Conservation (phyloP, 306 rosid species). For the Carpinus fangiana region DNA sequence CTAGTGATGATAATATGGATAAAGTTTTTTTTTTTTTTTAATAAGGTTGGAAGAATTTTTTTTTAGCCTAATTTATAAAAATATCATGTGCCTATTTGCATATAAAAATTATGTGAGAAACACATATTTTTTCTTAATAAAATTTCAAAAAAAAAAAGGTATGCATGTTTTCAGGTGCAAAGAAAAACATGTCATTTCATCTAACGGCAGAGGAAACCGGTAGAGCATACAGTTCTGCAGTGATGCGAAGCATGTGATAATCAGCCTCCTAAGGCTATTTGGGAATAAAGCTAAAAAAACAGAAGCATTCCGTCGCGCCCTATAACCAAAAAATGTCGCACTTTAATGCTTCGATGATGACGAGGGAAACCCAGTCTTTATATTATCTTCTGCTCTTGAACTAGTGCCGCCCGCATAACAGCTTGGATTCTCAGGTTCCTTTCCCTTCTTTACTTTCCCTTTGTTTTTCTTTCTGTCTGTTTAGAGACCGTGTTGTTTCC, state of each 20-base stretch:
- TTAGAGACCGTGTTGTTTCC: constrained; percentile 9
- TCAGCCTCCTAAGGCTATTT: neutral
- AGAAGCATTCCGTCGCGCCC: constrained; percentile 8
- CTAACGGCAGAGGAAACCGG: neutral
- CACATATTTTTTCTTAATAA: too few species aligned
- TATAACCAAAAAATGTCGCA: constrained; percentile 13
- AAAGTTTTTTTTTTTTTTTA: too few species aligned
- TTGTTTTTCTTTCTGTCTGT: neutral
- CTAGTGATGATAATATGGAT: too few species aligned
- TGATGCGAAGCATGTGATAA: neutral
- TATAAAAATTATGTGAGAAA: too few species aligned
- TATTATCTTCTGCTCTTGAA: constrained; percentile 23
- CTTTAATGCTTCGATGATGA: constrained; percentile 41
- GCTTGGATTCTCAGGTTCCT: constrained; percentile 28
- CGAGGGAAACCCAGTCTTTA: constrained; percentile 28
- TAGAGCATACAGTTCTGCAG: neutral
- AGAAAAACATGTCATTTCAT: neutral
- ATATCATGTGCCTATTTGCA: too few species aligned
- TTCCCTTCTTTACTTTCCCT: neutral
- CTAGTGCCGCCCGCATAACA: neutral
- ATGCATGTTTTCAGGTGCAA: too few species aligned
- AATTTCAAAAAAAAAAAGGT: too few species aligned
- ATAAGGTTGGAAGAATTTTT: too few species aligned
- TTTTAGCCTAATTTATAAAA: too few species aligned
- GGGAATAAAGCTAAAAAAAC: neutral